phyloP scores from a whole-genome alignment of 345 rosid species.

The Salix suchowensis region DNA sequence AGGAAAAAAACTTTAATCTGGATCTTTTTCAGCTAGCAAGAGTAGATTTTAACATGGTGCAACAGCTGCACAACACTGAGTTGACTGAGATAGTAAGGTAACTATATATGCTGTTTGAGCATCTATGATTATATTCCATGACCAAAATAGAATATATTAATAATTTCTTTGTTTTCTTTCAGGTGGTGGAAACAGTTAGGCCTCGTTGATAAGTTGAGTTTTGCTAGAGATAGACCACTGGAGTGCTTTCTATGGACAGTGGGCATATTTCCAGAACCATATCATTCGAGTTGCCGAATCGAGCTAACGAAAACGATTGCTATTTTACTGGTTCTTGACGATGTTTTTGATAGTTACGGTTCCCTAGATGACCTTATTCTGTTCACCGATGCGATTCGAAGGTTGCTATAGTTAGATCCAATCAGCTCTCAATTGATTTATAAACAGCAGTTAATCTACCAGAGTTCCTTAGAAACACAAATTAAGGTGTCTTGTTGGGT shows the following conservation, averaged over 20 bases:
- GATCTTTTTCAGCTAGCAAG: slow-evolving; percentile 15
- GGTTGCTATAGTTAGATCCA: no score
- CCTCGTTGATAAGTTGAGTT: slow-evolving; percentile 19
- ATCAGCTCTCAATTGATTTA: no score
- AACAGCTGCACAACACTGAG: slow-evolving; percentile 18
- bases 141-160: not conserved
- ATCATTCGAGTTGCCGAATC: slow-evolving; percentile 15
- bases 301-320: slow-evolving; percentile 22
- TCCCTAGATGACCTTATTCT: slow-evolving; percentile 9
- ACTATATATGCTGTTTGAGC: not conserved
- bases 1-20: not conserved
- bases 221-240: slow-evolving; percentile 28
- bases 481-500: not conserved
- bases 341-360: slow-evolving; percentile 11
- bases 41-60: slow-evolving; percentile 17
- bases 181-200: slow-evolving; percentile 32
- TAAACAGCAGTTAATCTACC: no score
- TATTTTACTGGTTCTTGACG: slow-evolving; percentile 25
- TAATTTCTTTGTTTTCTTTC: not conserved
- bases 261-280: slow-evolving; percentile 22
- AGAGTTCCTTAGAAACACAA: no score
- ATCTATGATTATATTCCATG: not conserved
- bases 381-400: slow-evolving; percentile 18
- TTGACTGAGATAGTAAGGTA: slow-evolving; percentile 18
- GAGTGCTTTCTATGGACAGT: slow-evolving; percentile 28